Percentiles rank a stretch among this genome's conserved stretches.
phyloP scores from a whole-genome alignment of 306 rosid genomes.

The Urtica urens region DNA sequence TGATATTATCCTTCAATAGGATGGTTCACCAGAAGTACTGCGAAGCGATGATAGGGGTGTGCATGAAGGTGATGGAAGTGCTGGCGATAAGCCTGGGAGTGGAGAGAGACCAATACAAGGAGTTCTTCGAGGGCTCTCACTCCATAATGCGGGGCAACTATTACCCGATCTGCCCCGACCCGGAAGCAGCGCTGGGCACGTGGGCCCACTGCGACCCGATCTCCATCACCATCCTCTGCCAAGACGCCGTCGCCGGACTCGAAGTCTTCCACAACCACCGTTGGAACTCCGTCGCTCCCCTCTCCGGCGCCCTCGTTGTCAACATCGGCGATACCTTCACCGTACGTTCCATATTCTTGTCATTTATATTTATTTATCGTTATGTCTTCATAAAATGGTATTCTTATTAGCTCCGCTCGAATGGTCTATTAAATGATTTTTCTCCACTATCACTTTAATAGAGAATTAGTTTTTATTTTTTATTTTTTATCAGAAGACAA shows the following conservation, averaged over 20 bases:
- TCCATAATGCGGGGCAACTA: slow-evolving; percentile 68
- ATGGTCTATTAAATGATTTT: too few relatives aligned
- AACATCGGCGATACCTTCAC: slow-evolving; percentile 69
- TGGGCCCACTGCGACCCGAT: slow-evolving; percentile 90
- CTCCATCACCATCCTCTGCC: slow-evolving; percentile 59
- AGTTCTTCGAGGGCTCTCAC: slow-evolving; percentile 41
- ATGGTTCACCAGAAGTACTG: slow-evolving; percentile 48
- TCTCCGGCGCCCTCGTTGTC: slow-evolving; percentile 38
- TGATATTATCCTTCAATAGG: slow-evolving; percentile 5
- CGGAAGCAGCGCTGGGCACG: slow-evolving; percentile 41
- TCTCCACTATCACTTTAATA: too few relatives aligned
- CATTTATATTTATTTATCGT: too few relatives aligned
- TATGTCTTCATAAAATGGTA: too few relatives aligned
- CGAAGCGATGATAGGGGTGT: slow-evolving; percentile 42
- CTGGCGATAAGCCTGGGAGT: slow-evolving; percentile 60
- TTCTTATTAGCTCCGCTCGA: too few relatives aligned
- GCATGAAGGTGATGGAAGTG: slow-evolving; percentile 39
- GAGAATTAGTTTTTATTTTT: not conserved
- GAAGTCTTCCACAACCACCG: slow-evolving; percentile 41
- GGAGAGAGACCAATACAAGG: slow-evolving; percentile 28
- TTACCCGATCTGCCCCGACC: slow-evolving; percentile 52
- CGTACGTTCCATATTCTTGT: slow-evolving; percentile 28
- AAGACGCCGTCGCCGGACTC: slow-evolving; percentile 66
- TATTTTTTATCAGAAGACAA: not conserved
- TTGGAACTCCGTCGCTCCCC: slow-evolving; percentile 48